Evolutionary conservation across 441 rosid species (phyloP).

Genomic region (Capsella rubella): DNA sequence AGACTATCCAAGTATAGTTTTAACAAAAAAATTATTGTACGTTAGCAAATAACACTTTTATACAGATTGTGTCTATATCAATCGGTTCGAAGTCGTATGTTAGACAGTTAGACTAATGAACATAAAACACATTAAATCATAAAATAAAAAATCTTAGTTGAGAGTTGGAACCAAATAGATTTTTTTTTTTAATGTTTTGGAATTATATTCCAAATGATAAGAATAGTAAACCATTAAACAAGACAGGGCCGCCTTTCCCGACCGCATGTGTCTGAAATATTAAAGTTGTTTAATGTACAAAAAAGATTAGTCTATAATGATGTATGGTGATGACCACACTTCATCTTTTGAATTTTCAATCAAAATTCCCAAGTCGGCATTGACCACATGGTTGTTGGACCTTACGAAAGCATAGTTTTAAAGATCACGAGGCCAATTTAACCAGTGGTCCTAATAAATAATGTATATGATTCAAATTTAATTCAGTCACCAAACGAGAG

Average conservation of each 20-base stretch:
- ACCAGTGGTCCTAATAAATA: conserved; percentile 14
- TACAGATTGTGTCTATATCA: not conserved
- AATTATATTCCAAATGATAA: not conserved
- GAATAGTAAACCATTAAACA: conserved; percentile 19
- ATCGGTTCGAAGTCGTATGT: not conserved
- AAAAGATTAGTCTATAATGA: conserved; percentile 2
- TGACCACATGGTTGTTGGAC: conserved; percentile 34
- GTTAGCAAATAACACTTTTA: not conserved
- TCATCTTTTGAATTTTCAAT: conserved; percentile 8
- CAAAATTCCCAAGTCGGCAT: not conserved
- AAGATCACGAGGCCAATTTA: conserved; percentile 29
- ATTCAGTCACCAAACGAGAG: conserved; percentile 2
- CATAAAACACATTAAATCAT: not conserved
- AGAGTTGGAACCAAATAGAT: not conserved
- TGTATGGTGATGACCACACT: conserved; percentile 12
- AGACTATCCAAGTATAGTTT: not conserved
- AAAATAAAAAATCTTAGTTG: not conserved
- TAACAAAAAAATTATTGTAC: too few species aligned
- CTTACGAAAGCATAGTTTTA: not conserved
- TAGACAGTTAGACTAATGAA: not conserved
- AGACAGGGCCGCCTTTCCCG: conserved; percentile 39
- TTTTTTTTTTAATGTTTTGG: not conserved
- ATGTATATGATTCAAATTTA: not conserved
- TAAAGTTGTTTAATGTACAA: not conserved
- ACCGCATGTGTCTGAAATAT: conserved; percentile 21